Evolutionary conservation across 192 early-diverging fungal genomes (phyloP), one percentile per base, ranked within the genome.

Genomic region (Coemansia sp.): DNA sequence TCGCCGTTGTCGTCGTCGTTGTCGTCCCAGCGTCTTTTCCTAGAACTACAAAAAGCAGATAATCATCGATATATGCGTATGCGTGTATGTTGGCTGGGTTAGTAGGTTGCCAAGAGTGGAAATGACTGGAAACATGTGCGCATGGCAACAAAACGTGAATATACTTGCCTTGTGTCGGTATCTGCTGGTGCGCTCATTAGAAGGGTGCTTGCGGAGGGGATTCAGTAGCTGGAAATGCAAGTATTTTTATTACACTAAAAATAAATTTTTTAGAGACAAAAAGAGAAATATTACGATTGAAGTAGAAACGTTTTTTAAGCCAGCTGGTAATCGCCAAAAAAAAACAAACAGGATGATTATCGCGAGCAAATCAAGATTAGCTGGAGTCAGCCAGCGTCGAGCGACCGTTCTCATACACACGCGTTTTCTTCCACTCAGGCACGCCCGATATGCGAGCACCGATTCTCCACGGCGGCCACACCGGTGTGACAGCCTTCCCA

Each of bases 391-490:
- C 33, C 17, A 78, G 53, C 8, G 39, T 62, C 1, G 67, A 35
- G 32, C 35, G 32, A 45, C 74, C 79, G 45, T 74, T 70, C 3
- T 48, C 61, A n/a, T 67, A 78, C 20, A 85, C 62, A 1, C 84
- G 79, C 32, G 66, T 28, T 35, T 60, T 54, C 59, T 81, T 82
- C 76, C 72, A 85, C 18, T 74, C 70, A n/a, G 84, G 74, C 8
- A 85, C 52, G 14, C 63, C 65, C 15, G 63, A 33, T 57, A 74
- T 35, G 37, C 89, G 77, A 45, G 78, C 81, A 5, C 87, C 89
- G 69, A 92, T 86, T 57, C 91, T 76, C 63, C 83, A 81, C 32
- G 86, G 85, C 14, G 93, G 93, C 87, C 90, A 93, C 18, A 93
- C 39, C 9, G 93, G 85, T 33, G 73, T 68, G 4, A 82, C 72